Evolutionary conservation across 768 basidiomycete genomes (phyloP).

Genomic region (Boletus edulis): DNA sequence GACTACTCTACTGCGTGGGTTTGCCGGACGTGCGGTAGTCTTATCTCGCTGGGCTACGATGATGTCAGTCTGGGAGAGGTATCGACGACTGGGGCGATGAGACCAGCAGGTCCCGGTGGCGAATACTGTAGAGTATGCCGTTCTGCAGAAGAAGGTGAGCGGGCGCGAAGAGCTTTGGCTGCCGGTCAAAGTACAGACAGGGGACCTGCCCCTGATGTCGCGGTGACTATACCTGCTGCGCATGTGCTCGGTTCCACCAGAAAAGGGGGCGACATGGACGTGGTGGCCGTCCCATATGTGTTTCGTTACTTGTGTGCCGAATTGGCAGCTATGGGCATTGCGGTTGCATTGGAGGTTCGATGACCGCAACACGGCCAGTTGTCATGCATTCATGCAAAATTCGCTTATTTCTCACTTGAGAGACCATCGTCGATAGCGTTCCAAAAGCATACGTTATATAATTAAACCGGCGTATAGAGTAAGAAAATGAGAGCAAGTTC

Average conservation of each 20-base stretch:
- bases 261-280: conserved; percentile 85
- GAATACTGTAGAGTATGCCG: conserved; percentile 97
- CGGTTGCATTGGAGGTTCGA: conserved; percentile 76
- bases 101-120: conserved; percentile 70
- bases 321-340: conserved; percentile 97
- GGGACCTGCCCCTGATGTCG: conserved; percentile 47
- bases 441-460: conserved; percentile 16
- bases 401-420: background rate
- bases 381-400: background rate
- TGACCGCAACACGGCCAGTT: conserved; percentile 23
- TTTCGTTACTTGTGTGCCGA: conserved; percentile 95
- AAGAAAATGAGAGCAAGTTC: conserved; percentile 8
- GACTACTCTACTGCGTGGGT: conserved; percentile 99
- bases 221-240: conserved; percentile 63
- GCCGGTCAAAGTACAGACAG: conserved; percentile 49
- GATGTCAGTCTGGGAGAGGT: conserved; percentile 73
- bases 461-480: conserved; percentile 9
- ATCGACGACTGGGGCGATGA: conserved; percentile 47
- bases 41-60: conserved; percentile 95
- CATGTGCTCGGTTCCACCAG: conserved; percentile 57
- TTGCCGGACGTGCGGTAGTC: conserved; percentile 91
- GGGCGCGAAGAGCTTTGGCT: conserved; percentile 56
- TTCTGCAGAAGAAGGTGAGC: conserved; percentile 61
- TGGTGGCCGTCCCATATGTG: conserved; percentile 94
- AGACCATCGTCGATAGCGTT: background rate